Evolutionary conservation across 352 stramenopile species (phyloP).

Genomic region (Phytophthora pinifolia): DNA sequence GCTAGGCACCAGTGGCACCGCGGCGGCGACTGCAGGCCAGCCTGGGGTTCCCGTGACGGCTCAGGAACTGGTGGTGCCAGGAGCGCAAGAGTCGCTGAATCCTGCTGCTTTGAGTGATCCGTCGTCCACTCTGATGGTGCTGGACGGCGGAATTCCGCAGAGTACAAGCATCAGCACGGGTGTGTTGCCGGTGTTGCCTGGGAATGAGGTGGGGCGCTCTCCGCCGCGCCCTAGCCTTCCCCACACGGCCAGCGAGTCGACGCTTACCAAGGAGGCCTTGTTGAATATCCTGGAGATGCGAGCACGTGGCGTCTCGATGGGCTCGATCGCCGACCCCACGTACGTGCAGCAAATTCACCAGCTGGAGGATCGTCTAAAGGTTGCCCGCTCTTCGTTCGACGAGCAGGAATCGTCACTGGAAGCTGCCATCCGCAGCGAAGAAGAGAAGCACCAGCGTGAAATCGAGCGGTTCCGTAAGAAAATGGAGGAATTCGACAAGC

Average conservation of each 20-base stretch:
- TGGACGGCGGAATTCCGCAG: slow-evolving; percentile 21
- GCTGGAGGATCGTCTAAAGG: slow-evolving; percentile 66
- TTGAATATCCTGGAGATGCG: slow-evolving; percentile 44
- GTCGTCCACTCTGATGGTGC: slow-evolving; percentile 37
- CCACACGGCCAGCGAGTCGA: slow-evolving; percentile 52
- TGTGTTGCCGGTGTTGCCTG: slow-evolving; percentile 15
- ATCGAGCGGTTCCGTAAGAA: slow-evolving; percentile 81
- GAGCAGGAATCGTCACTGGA: slow-evolving; percentile 74
- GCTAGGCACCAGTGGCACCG: slow-evolving; percentile 15
- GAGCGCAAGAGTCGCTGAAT: slow-evolving; percentile 23
- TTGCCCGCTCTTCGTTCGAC: slow-evolving; percentile 56
- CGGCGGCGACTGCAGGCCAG: slow-evolving; percentile 4
- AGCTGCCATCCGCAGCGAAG: slow-evolving; percentile 70
- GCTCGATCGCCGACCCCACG: slow-evolving; percentile 48
- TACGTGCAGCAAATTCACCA: slow-evolving; percentile 66
- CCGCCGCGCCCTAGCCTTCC: slow-evolving; percentile 29
- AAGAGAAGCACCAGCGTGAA: slow-evolving; percentile 83
- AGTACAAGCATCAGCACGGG: slow-evolving; percentile 33
- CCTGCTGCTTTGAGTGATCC: slow-evolving; percentile 26
- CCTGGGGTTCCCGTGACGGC: slow-evolving; percentile 12
- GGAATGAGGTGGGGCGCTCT: slow-evolving; percentile 36
- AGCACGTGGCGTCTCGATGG: slow-evolving; percentile 63
- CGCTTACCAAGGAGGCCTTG: slow-evolving; percentile 41
- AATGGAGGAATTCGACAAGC: slow-evolving; percentile 85
- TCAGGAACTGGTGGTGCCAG: slow-evolving; percentile 15